Percentiles rank a stretch among this genome's conserved stretches.
phyloP scores from a whole-genome alignment of 371 early-diverging fungal genomes.

The Lichtheimia ornata region DNA sequence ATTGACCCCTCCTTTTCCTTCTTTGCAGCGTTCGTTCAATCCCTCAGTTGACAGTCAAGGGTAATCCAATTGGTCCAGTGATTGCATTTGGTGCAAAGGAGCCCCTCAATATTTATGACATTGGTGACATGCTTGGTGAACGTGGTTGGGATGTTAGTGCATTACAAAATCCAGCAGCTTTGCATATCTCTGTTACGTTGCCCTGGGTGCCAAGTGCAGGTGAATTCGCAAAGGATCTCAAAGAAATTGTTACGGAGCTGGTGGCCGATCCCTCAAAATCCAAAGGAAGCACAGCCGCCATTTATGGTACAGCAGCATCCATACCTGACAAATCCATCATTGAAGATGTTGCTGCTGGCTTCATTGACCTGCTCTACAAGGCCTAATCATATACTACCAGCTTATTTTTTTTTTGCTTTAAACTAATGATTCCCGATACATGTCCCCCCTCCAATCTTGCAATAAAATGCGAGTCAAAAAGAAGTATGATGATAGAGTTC shows the following conservation, averaged over 20 bases:
- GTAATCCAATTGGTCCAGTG: slow-evolving; percentile 85
- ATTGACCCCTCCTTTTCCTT: background rate
- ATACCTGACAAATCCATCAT: slow-evolving; percentile 86
- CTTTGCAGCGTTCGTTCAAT: slow-evolving; percentile 56
- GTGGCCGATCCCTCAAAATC: slow-evolving; percentile 70
- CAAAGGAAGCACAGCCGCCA: slow-evolving; percentile 78
- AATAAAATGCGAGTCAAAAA: too few relatives aligned
- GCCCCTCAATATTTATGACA: slow-evolving; percentile 78
- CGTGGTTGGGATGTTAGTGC: slow-evolving; percentile 89
- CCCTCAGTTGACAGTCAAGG: slow-evolving; percentile 79
- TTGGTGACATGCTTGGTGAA: slow-evolving; percentile 76
- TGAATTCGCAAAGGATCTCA: slow-evolving; percentile 79
- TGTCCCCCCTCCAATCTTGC: too few relatives aligned
- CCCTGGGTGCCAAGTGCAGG: slow-evolving; percentile 75
- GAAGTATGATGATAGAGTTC: too few relatives aligned
- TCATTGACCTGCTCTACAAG: slow-evolving; percentile 85
- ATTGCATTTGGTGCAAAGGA: slow-evolving; percentile 81
- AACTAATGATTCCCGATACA: slow-evolving; percentile 7
- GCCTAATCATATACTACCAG: slow-evolving; percentile 29
- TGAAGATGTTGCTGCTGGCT: slow-evolving; percentile 83
- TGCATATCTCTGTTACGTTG: slow-evolving; percentile 91
- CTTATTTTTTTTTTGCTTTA: too few relatives aligned
- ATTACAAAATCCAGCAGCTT: slow-evolving; percentile 86
- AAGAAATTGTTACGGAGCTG: slow-evolving; percentile 69
- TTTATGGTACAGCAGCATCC: slow-evolving; percentile 89